Conservation (phyloP, 1,284 basidiomycete genomes). For the Apiotrichum siamense region DNA sequence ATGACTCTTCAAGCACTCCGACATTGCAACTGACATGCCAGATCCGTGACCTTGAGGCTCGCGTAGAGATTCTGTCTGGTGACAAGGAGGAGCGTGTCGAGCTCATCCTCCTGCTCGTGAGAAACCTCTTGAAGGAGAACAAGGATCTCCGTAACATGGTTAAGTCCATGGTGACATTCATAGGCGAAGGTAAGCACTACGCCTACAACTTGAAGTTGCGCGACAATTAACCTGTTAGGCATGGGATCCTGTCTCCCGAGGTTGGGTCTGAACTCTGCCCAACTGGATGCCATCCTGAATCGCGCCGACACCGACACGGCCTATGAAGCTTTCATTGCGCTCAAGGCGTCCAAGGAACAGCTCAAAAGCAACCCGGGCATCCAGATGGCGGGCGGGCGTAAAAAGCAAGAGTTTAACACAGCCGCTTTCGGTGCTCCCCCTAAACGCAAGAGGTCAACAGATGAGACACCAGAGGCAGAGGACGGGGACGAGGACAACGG, state of each 20-base stretch:
- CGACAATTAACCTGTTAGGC: too few relatives aligned
- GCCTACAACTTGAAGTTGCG: neutral
- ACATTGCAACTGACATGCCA: constrained; percentile 35
- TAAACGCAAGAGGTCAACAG: constrained; percentile 28
- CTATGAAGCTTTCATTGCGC: constrained; percentile 70
- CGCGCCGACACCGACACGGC: constrained; percentile 83
- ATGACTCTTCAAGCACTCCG: too few relatives aligned
- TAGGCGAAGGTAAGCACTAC: constrained; percentile 77
- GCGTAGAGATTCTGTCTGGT: constrained; percentile 81
- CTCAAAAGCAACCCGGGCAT: constrained; percentile 33
- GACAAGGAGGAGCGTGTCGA: constrained; percentile 79
- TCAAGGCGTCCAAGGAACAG: constrained; percentile 44
- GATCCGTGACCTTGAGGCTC: constrained; percentile 88
- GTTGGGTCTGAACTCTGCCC: constrained; percentile 63
- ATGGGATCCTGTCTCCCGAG: constrained; percentile 61
- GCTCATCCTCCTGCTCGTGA: constrained; percentile 72
- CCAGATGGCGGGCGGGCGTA: constrained; percentile 13
- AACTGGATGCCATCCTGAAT: constrained; percentile 73
- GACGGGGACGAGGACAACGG: neutral
- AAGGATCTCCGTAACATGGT: constrained; percentile 71
- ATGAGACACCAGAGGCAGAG: neutral
- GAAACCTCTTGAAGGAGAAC: constrained; percentile 85
- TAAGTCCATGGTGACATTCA: constrained; percentile 66
- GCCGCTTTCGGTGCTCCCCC: constrained; percentile 3
- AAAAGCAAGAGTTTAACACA: constrained; percentile 2